Conservation (phyloP, 768 basidiomycete species). For the Phylloporus sp. region DNA sequence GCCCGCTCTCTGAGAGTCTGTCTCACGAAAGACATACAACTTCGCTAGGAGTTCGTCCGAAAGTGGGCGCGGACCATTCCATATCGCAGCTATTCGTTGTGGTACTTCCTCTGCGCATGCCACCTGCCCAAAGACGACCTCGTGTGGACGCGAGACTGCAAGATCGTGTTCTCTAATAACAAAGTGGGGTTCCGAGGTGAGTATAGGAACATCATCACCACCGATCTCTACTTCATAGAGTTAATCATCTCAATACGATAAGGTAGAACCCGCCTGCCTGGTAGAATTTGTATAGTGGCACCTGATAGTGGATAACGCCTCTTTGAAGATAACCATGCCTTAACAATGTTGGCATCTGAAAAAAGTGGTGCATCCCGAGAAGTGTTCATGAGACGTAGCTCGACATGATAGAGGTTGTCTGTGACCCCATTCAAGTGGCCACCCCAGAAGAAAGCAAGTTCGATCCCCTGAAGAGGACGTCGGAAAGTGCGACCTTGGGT, state of each 20-base stretch:
- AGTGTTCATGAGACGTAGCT: not conserved
- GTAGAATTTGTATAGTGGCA: not conserved
- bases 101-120: constrained; percentile 35
- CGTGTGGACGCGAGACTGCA: constrained; percentile 27
- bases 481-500: not conserved
- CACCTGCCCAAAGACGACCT: constrained; percentile 37
- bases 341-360: not conserved
- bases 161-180: constrained; percentile 39
- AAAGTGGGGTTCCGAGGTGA: constrained; percentile 25
- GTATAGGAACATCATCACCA: not conserved
- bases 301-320: not conserved
- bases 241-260: not conserved
- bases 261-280: not conserved
- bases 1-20: constrained; percentile 26
- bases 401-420: not conserved
- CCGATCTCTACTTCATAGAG: not conserved
- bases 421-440: not conserved
- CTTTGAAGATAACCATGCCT: constrained; percentile 1
- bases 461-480: not conserved
- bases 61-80: constrained; percentile 36
- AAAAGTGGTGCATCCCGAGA: not conserved
- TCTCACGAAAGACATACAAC: constrained; percentile 39
- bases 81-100: constrained; percentile 24
- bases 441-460: constrained; percentile 1
- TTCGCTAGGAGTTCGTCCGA: constrained; percentile 42